Base-by-base conservation (phyloP, 1,284 basidiomycete genomes). In the Papiliotrema terrestris region DNA sequence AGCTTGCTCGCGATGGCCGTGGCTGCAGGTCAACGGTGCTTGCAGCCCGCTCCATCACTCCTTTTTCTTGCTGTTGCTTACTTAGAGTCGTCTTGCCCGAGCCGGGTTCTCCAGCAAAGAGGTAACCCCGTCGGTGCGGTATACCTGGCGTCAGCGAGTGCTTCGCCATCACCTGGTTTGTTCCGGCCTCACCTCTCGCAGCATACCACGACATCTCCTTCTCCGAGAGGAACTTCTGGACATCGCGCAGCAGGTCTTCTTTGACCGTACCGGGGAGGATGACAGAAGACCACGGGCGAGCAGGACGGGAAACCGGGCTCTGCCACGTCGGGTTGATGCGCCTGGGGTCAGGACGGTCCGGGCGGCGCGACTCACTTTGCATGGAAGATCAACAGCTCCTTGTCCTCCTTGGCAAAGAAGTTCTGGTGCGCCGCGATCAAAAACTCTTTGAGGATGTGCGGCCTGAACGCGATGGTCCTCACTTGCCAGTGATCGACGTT, bases 21-120 rank as follows among this genome's bases (percentile, higher is more conserved):
- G 32, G 59, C 66, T 68, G 23, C 23, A 32, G 29, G 11, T 32
- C 11, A 32, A 11, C 29, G 29, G 29, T 5, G 32, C 32, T 35
- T 43, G 11, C 19, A 22, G 14, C 29, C 5, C 29, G 5, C 29
- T 5, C 29, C 22, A n/a, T 8, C 4, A 37, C 60, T 55, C 35
- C n/a, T n/a, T n/a, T n/a, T n/a, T n/a, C n/a, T n/a, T n/a, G n/a
- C n/a, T n/a, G n/a, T n/a, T n/a, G n/a, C n/a, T n/a, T n/a, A 65
- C 65, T 61, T 2, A 67, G 50, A 13, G 66, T 67, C 0, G 60
- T 69, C 44, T 69, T 69, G 15, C 67, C 67, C 20, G 66, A 46
- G 13, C 67, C 67, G 2, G 67, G 67, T 15, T 49, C 23, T 32
- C 67, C 67, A 42, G 67, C 59, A 19, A 69, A 59, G 0, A 69